Conservation (phyloP, 495 filamentous ascomycete genomes). For the Penicillium crystallinum region DNA sequence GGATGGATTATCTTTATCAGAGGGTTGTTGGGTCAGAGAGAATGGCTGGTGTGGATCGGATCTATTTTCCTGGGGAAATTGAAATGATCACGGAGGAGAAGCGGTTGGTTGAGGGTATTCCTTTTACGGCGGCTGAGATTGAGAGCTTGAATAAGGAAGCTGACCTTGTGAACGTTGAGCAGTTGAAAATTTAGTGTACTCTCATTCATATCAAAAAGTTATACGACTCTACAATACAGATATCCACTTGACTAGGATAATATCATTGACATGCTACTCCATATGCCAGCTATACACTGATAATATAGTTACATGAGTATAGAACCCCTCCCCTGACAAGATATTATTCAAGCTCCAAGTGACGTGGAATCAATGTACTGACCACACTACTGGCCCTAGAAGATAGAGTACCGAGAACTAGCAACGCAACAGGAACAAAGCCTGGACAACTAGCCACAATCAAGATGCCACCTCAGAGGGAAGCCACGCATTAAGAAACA, state of each 20-base stretch:
- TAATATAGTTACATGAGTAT: not conserved
- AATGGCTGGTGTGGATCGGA: constrained; percentile 64
- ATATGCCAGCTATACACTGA: no score
- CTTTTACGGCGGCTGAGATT: constrained; percentile 60
- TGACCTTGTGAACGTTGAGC: constrained; percentile 43
- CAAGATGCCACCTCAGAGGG: not conserved
- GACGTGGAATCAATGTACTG: not conserved
- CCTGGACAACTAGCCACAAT: not conserved
- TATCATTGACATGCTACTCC: not conserved
- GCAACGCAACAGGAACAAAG: not conserved
- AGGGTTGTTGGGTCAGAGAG: constrained; percentile 58
- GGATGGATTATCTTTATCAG: constrained; percentile 68
- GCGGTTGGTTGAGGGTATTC: constrained; percentile 56
- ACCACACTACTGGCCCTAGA: not conserved
- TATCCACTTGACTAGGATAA: no score
- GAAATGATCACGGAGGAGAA: constrained; percentile 58
- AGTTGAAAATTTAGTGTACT: constrained; percentile 14
- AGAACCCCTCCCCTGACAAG: not conserved
- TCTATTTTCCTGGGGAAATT: constrained; percentile 77
- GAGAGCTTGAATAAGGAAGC: constrained; percentile 64
- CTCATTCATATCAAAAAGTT: not conserved
- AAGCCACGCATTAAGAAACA: not conserved
- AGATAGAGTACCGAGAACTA: not conserved
- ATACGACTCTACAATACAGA: no score
- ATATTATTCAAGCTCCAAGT: not conserved